Base-by-base conservation (phyloP, 495 filamentous ascomycete genomes). In the Hypoxylon perforatum region DNA sequence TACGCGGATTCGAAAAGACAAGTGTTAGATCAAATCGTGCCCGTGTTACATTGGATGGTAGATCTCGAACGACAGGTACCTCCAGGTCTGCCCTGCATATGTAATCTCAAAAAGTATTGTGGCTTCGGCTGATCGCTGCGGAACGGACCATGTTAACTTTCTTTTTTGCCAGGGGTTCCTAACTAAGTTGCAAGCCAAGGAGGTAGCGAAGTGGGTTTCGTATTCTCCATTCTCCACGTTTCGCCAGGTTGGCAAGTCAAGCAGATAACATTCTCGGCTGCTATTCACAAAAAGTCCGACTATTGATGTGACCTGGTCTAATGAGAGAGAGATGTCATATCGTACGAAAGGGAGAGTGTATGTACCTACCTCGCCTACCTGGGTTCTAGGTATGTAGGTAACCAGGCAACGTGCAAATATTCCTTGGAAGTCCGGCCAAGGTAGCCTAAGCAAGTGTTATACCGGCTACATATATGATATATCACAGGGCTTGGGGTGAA, bases 81-180 rank as follows among this genome's bases (percentile, higher is more conserved):
- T 22, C 11, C 18, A 23, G 15, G 12, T 17, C 17, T 44, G 41
- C 17, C n/a, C 17, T 39, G 42, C 42, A 47, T 54, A 56, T 50
- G 53, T 61, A 67, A 61, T 57, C 22, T 53, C 17, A 65, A 21
- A 52, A 58, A 3, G 8, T 28, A 52, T 44, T 48, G 57, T 62
- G 35, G 59, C 54, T 68, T 63, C 65, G 54, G 65, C 41, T 49
- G 65, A 63, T 63, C 65, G 38, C 54, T 63, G 59, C 65, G 65
- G 65, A 63, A 68, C 65, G 65, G 65, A 55, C 59, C 65, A 63
- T 63, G 44, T 57, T 44, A 61, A 63, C 23, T 28, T 55, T 63
- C 23, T 54, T 38, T 41, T 46, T 48, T 41, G 5, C 38, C 2
- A 44, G 52, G 42, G 54, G 64, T n/a, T n/a, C n/a, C n/a, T n/a